Base-by-base conservation (phyloP, 164 flowering plant genomes). In the Magnolia sinica region DNA sequence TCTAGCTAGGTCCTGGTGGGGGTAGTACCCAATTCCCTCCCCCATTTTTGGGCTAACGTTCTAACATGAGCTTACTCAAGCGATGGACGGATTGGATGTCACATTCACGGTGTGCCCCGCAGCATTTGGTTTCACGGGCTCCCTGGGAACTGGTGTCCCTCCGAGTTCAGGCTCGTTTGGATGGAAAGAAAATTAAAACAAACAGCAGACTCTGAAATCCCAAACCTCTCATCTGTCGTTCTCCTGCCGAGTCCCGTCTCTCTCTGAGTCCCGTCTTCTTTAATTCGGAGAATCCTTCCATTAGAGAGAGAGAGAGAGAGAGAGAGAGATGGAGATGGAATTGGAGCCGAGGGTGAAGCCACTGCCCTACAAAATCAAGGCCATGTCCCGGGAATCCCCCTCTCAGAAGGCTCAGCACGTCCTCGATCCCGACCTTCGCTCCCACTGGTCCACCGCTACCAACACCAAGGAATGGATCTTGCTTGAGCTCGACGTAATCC, bases 401-500 rank as follows among this genome's bases (percentile, higher is more conserved):
- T 76, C 92, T 6, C 97, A 92, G 84, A 94, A 92, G 80, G 94
- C 94, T 20, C 20, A 84, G 59, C 88, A 91, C 69, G 87, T 94
- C 31, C 93, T 91, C 70, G 98, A 94, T 71, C 52, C 89, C 23
- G 98, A 94, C 88, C 96, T 94, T 74, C 95, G 98, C n/a, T 77
- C 85, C 59, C 92, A 92, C 84, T 94, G 98, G 97, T 92, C 98
- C 61, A 88, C 97, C 71, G 94, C 83, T 11, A 94, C 98, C 81
- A 94, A 92, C 83, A 92, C 96, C 80, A 94, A 94, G 73, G 98
- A 94, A 71, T 94, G 98, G 98, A 91, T 94, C 79, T 73, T 94
- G 22, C 95, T 94, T 68, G 98, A 94, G 76, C 91, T 94, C 74
- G 92, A 91, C 52, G 97, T 94, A 27, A 6, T 1, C 76, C 68